Percentiles rank a stretch among this genome's conserved stretches.
phyloP scores from a whole-genome alignment of 805 yeast genomes.

The Kodamaea laetipori region DNA sequence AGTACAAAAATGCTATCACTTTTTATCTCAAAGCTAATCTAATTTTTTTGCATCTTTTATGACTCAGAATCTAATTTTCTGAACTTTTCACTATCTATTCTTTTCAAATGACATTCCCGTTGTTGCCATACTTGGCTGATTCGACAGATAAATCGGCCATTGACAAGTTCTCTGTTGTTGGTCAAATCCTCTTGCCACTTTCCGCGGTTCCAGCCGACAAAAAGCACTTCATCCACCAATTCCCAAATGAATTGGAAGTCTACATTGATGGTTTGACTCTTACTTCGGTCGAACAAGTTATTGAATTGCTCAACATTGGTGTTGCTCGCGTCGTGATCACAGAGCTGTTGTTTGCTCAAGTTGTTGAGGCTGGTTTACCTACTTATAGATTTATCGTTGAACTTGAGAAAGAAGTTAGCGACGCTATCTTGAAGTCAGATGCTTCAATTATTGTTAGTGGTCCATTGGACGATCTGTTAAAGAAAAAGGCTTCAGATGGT shows the following conservation, averaged over 20 bases:
- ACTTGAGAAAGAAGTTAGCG: conserved; percentile 15
- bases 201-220: conserved; percentile 21
- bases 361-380: conserved; percentile 55
- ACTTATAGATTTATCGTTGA: conserved; percentile 43
- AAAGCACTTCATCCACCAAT: conserved; percentile 35
- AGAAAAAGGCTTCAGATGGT: conserved; percentile 18
- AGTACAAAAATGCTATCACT: too few relatives aligned
- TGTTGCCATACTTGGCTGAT: conserved; percentile 37
- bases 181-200: conserved; percentile 35
- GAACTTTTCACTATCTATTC: neutral
- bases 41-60: conserved; percentile 2
- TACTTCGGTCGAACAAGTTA: conserved; percentile 35
- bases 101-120: conserved; percentile 38
- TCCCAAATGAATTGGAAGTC: conserved; percentile 33
- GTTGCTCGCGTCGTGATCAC: conserved; percentile 49
- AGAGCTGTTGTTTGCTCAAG: conserved; percentile 27
- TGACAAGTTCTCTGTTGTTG: conserved; percentile 32
- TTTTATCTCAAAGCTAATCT: too few relatives aligned
- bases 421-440: conserved; percentile 19
- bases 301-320: conserved; percentile 61
- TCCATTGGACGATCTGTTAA: conserved; percentile 20
- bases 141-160: conserved; percentile 19
- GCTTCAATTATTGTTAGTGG: conserved; percentile 25
- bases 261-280: conserved; percentile 31
- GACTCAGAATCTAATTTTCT: conserved; percentile 7